Base-by-base conservation (phyloP, 2,329 filamentous ascomycete species). In the Basipetospora chlamydospora region DNA sequence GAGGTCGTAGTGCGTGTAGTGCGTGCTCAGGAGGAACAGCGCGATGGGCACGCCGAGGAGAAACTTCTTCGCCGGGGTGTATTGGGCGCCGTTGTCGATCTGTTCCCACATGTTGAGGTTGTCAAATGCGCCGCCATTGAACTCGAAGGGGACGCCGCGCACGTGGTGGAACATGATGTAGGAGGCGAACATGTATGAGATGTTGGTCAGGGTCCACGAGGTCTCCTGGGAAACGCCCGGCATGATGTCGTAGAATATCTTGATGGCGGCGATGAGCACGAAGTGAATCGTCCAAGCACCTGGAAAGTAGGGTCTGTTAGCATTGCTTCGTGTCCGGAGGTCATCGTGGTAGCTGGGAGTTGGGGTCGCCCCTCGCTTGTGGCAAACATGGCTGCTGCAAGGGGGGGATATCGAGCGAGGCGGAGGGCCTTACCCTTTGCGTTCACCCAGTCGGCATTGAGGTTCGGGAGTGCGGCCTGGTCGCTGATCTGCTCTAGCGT, bases 61-160 rank as follows among this genome's bases (percentile, higher is more conserved):
- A 53, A 98, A 98, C 61, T 98, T 98, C 70, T 98, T 98, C 46
- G 90, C 84, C 4, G 90, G 90, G 1, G 90, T 98, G 64, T 96
- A 98, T 59, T 98, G 90, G 49, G 90, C 90, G 32, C 90, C 90
- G 52, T 96, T 92, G 66, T 98, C 90, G 57, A 98, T 98, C 64
- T 98, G 90, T 66, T 98, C 90, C 90, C 90, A 98, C 90, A 98
- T 96, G 65, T 96, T 98, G 53, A 98, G 71, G 59, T 98, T 96
- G 68, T 98, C 90, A 60, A 96, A 98, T 48, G 90, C 90, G 41
- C 90, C 90, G 39, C 84, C 80, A 56, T 98, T 98, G 71, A 98
- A 98, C 59, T 98, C 90, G 55, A 98, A 98, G 5, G 90, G 90
- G 32, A 96, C 85, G 48, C 90, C 90, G 54, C 88, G 85, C 48